phyloP scores from a whole-genome alignment of 352 stramenopile genomes.

The Thalassiosira hispida region DNA sequence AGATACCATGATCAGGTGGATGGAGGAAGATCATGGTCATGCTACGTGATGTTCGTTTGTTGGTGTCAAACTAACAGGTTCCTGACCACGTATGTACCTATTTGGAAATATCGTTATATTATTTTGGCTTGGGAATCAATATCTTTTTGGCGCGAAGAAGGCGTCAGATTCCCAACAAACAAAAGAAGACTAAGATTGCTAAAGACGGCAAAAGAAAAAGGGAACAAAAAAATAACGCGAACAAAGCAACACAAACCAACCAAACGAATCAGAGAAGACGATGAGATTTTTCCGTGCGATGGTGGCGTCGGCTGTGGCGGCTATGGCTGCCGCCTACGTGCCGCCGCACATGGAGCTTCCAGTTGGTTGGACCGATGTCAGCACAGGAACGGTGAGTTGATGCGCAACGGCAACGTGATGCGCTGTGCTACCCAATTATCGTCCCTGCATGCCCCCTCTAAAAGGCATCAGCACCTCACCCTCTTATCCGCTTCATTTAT shows the following conservation, averaged over 20 bases:
- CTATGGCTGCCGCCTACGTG: constrained; percentile 35
- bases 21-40: too few relatives aligned
- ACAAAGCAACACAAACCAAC: neutral
- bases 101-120: too few relatives aligned
- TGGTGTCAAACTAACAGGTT: too few relatives aligned
- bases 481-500: neutral
- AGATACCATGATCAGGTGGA: too few relatives aligned
- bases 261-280: neutral
- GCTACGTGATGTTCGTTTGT: too few relatives aligned
- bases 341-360: constrained; percentile 52
- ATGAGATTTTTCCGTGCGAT: constrained; percentile 41
- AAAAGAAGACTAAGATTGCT: too few relatives aligned
- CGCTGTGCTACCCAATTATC: neutral
- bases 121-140: too few relatives aligned
- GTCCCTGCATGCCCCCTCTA: neutral
- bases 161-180: too few relatives aligned
- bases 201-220: too few relatives aligned
- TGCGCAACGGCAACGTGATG: neutral
- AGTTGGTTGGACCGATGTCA: constrained; percentile 30
- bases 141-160: too few relatives aligned
- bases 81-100: too few relatives aligned
- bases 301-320: constrained; percentile 18
- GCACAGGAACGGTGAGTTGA: constrained; percentile 21
- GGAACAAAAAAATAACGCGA: neutral
- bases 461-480: too few relatives aligned